These are phyloP conservation scores for Neoarthrinium moseri DNA, from an alignment of 2,329 filamentous ascomycete genomes.

Conservation along the genomic window DNA sequence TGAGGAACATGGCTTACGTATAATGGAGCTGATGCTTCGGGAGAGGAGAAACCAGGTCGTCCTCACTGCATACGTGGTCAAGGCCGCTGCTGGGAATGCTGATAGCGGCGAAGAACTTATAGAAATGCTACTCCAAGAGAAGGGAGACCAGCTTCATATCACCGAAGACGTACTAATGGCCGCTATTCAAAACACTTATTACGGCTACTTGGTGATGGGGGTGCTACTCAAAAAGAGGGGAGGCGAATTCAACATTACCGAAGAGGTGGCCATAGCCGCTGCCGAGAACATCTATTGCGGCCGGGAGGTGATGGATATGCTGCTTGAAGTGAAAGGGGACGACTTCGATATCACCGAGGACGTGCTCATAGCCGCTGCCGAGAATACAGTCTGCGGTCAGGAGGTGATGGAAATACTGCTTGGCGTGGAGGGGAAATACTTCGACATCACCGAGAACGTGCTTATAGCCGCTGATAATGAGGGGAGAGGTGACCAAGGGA, in stretches of 20 bases:
- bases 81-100: background rate
- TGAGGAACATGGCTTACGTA: background rate
- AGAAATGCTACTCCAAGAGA: background rate
- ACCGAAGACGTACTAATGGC: no score
- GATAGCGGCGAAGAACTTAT: background rate
- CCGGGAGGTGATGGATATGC: no score
- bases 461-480: background rate
- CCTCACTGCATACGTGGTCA: background rate
- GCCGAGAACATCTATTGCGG: no score
- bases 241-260: no score
- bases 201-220: no score
- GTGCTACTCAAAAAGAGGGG: no score
- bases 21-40: background rate
- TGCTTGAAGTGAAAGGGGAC: no score
- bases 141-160: background rate
- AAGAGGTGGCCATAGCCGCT: no score
- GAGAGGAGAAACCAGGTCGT: background rate
- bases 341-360: background rate
- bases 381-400: background rate
- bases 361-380: background rate
- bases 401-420: conserved; percentile 6
- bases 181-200: no score
- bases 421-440: background rate
- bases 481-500: background rate
- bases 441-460: background rate